Base-by-base conservation (phyloP, 768 basidiomycete species). In the Gyrodon lividus region DNA sequence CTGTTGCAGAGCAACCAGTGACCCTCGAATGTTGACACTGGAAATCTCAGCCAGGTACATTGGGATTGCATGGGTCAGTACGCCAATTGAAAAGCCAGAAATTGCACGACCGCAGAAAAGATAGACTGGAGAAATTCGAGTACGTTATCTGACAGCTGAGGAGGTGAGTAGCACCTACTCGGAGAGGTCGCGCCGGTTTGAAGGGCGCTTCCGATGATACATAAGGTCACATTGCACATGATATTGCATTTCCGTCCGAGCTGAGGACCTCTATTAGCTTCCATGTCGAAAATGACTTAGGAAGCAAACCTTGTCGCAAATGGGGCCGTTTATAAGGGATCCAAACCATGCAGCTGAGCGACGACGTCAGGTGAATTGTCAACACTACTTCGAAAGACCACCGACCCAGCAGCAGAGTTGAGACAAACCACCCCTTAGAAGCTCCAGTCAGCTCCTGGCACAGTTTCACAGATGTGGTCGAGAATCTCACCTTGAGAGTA, bases 31-130 rank as follows among this genome's bases (percentile, higher is more conserved):
- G 17, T 72, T 72, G 9, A 68, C 62, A n/a, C 67, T 72, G 2
- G 71, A 72, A 24, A 73, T 73, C 56, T 72, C 71, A 38, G 70
- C 72, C 52, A 72, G 47, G 43, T 72, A 72, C 59, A 72, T 72
- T 16, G 60, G 62, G 20, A 70, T 47, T 33, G 62, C 59, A 16
- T 60, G 59, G 12, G 62, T 63, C 49, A 63, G 34, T 26, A 57
- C 57, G 33, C 64, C 60, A 2, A 60, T 52, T 8, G 57, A 45
- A 14, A 56, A 37, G 30, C 57, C 61, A 2, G 54, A 52, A 14
- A 62, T 59, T 23, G 68, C 60, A 51, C 71, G 56, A 46, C 72
- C 52, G 39, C 60, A 55, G 57, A 68, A 68, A 14, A 68, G 59
- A 43, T 65, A 58, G 17, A 23, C 66, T 68, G 31, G 6, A 35